Conservation (phyloP, 371 early-diverging fungal genomes). For the Apophysomyces sp. region DNA sequence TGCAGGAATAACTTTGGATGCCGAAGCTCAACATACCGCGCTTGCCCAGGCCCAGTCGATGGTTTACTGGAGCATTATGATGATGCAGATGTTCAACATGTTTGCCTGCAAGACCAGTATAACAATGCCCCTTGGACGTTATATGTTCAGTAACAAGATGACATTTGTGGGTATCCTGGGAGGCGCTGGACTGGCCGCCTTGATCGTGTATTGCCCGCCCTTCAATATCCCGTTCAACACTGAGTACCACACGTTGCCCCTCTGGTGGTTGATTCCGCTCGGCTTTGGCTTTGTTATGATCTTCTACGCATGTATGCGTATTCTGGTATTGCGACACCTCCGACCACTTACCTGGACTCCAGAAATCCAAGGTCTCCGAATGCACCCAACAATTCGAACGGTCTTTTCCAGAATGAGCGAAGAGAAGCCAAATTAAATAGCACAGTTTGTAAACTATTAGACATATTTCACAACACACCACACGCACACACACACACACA, state of each 20-base stretch:
- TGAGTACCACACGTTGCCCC: conserved; percentile 56
- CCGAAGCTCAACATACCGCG: conserved; percentile 52
- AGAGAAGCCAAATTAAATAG: background rate
- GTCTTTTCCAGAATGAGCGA: background rate
- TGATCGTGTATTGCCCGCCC: conserved; percentile 83
- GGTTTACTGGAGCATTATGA: conserved; percentile 79
- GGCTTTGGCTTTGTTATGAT: conserved; percentile 77
- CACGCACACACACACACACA: background rate
- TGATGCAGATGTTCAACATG: conserved; percentile 89
- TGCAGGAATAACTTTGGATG: conserved; percentile 38
- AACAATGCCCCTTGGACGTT: conserved; percentile 58
- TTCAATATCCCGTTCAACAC: conserved; percentile 76
- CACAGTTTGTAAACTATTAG: background rate
- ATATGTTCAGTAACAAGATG: conserved; percentile 78
- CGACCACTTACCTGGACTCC: conserved; percentile 65
- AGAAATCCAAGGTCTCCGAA: conserved; percentile 77
- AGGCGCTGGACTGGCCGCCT: conserved; percentile 62
- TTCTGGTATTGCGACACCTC: conserved; percentile 52
- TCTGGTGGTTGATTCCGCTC: conserved; percentile 80
- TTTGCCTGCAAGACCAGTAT: conserved; percentile 87
- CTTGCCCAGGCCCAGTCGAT: conserved; percentile 74
- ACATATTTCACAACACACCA: background rate
- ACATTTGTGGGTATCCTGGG: conserved; percentile 66
- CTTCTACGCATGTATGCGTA: conserved; percentile 71
- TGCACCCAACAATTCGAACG: conserved; percentile 58